These are phyloP conservation scores for Cyclospora cayetanensis DNA, from an alignment of 169 alveolate genomes.

Conservation along the genomic window DNA sequence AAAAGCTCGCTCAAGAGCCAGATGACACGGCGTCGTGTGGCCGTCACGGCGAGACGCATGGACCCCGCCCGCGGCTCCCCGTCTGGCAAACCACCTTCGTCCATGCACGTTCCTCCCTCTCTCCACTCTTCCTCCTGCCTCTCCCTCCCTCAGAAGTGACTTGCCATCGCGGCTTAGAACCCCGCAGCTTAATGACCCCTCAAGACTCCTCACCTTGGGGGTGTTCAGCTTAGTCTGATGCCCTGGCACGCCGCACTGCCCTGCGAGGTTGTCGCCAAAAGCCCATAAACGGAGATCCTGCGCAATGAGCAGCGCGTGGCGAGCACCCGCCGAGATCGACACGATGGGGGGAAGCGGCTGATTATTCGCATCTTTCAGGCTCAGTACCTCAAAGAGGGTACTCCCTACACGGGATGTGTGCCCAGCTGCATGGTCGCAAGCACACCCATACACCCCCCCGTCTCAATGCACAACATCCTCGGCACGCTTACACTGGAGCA, in stretches of 20 bases:
- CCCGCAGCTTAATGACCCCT: background rate
- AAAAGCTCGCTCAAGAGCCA: too few relatives aligned
- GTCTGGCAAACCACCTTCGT: too few relatives aligned
- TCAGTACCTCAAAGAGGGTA: background rate
- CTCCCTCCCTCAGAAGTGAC: background rate
- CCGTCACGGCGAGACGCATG: too few relatives aligned
- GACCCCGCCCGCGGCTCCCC: too few relatives aligned
- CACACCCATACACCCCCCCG: background rate
- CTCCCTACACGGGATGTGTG: background rate
- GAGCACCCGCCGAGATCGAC: slow-evolving; percentile 12
- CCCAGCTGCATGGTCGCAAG: background rate
- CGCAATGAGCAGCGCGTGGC: slow-evolving; percentile 23
- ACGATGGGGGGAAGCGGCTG: slow-evolving; percentile 42
- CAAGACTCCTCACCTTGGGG: slow-evolving; percentile 20
- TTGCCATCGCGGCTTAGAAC: background rate
- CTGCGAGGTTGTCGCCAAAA: slow-evolving; percentile 59
- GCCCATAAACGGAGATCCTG: slow-evolving; percentile 62
- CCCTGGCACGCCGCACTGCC: slow-evolving; percentile 62
- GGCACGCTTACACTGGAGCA: too few relatives aligned
- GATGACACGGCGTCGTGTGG: too few relatives aligned
- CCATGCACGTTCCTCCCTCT: too few relatives aligned
- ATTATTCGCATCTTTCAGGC: slow-evolving; percentile 10
- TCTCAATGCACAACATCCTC: too few relatives aligned
- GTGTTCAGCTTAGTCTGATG: slow-evolving; percentile 23
- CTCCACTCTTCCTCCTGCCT: too few relatives aligned